phyloP scores from a whole-genome alignment of 2,329 filamentous ascomycete genomes.

The Pyrenophora tritici-repentis region DNA sequence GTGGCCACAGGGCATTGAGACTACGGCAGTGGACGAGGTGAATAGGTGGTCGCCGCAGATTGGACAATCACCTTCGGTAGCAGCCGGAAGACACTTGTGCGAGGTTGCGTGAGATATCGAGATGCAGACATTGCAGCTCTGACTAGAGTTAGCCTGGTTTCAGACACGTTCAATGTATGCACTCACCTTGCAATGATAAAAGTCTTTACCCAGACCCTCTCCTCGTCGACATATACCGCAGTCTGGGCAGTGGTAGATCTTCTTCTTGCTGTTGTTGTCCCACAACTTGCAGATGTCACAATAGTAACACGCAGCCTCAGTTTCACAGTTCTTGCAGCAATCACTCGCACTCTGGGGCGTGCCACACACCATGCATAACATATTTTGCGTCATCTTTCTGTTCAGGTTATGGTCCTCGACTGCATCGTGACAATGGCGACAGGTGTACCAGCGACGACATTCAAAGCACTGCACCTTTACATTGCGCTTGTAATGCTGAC shows the following conservation, averaged over 20 bases:
- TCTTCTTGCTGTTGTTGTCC: constrained; percentile 89
- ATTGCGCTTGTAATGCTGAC: constrained; percentile 91
- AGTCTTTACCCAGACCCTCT: constrained; percentile 91
- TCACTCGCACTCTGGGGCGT: constrained; percentile 83
- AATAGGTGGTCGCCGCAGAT: constrained; percentile 98
- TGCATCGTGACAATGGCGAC: constrained; percentile 90
- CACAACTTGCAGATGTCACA: constrained; percentile 94
- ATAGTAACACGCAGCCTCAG: constrained; percentile 84
- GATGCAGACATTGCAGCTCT: constrained; percentile 84
- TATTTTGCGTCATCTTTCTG: constrained; percentile 84
- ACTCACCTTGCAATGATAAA: constrained; percentile 92
- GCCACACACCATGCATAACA: constrained; percentile 96
- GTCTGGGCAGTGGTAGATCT: constrained; percentile 94
- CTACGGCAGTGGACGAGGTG: constrained; percentile 82
- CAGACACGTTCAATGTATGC: neutral
- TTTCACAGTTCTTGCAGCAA: constrained; percentile 75
- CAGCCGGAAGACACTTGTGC: constrained; percentile 89
- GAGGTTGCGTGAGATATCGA: constrained; percentile 81
- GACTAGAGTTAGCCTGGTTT: constrained; percentile 28
- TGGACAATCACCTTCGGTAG: constrained; percentile 83
- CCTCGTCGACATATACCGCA: constrained; percentile 95
- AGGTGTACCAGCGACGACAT: constrained; percentile 92
- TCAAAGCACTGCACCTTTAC: constrained; percentile 93
- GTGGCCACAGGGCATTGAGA: constrained; percentile 94
- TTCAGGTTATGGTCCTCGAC: constrained; percentile 78